phyloP scores from a whole-genome alignment of 1,139 yeast genomes.

The Scheffersomyces parashehatae region DNA sequence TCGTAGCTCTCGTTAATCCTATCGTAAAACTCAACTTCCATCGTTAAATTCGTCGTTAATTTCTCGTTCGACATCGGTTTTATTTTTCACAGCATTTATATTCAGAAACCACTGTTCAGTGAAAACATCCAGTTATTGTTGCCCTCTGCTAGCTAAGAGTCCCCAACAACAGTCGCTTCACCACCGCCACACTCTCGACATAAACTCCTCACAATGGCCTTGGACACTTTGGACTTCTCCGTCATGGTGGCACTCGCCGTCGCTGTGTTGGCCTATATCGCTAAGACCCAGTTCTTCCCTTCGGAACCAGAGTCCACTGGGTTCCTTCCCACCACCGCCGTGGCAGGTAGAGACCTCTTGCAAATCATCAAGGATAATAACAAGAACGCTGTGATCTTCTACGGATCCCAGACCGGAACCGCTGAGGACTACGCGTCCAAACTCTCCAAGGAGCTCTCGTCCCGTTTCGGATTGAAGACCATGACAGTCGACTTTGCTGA shows the following conservation, averaged over 20 bases:
- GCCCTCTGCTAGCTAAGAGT: constrained; percentile 2
- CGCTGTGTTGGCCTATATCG: constrained; percentile 66
- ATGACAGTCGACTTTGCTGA: constrained; percentile 90
- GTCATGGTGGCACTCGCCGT: constrained; percentile 66
- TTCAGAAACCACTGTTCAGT: not conserved
- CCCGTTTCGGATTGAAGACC: constrained; percentile 78
- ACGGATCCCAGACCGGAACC: constrained; percentile 98
- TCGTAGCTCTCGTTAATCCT: too few species aligned
- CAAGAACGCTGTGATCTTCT: constrained; percentile 80
- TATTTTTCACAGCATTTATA: not conserved
- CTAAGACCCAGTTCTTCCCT: constrained; percentile 61
- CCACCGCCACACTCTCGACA: too few species aligned
- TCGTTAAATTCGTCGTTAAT: too few species aligned
- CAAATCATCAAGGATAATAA: constrained; percentile 60
- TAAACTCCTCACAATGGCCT: constrained; percentile 30
- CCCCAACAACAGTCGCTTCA: not conserved
- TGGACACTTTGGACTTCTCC: constrained; percentile 70
- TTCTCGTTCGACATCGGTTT: too few species aligned
- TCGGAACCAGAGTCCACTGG: constrained; percentile 36
- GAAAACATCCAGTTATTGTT: not conserved
- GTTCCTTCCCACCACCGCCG: constrained; percentile 36
- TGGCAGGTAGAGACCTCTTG: constrained; percentile 58
- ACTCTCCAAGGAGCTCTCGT: constrained; percentile 81
- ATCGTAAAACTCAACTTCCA: too few species aligned
- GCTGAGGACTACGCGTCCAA: constrained; percentile 96